phyloP scores from a whole-genome alignment of 768 basidiomycete genomes.

The Phaeolepiota aurea region DNA sequence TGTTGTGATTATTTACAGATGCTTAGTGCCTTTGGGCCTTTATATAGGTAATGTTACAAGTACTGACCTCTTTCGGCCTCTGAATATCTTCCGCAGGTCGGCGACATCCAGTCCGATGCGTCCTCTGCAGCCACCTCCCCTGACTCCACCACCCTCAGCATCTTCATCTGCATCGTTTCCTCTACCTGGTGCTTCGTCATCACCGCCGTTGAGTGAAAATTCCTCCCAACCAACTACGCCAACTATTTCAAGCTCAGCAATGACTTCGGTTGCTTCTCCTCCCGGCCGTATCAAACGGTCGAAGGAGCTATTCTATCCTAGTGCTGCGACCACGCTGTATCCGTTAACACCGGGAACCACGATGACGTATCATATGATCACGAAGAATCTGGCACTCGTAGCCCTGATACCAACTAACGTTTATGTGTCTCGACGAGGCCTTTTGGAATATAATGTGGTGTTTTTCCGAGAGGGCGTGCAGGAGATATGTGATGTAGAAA shows the following conservation, averaged over 20 bases:
- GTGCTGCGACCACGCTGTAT: conserved; percentile 54
- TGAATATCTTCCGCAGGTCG: conserved; percentile 15
- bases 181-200: conserved; percentile 11
- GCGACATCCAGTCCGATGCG: conserved; percentile 20
- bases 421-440: conserved; percentile 62
- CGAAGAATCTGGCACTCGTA: conserved; percentile 60
- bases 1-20: conserved; percentile 89
- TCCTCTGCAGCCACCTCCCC: conserved; percentile 13
- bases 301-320: conserved; percentile 57
- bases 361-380: conserved; percentile 79
- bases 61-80: neutral
- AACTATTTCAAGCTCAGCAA: neutral
- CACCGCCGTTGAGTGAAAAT: conserved; percentile 11
- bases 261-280: neutral
- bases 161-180: conserved; percentile 14
- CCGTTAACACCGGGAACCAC: conserved; percentile 60
- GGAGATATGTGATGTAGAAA: conserved; percentile 75
- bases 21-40: conserved; percentile 74
- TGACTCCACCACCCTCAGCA: conserved; percentile 17
- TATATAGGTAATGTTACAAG: conserved; percentile 63
- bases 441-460: conserved; percentile 83
- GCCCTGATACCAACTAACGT: conserved; percentile 67
- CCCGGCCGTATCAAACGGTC: conserved; percentile 8
- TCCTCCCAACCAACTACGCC: conserved; percentile 10
- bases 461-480: conserved; percentile 78